Base-by-base conservation (phyloP, 1,284 basidiomycete species). In the Ustilago hordei region DNA sequence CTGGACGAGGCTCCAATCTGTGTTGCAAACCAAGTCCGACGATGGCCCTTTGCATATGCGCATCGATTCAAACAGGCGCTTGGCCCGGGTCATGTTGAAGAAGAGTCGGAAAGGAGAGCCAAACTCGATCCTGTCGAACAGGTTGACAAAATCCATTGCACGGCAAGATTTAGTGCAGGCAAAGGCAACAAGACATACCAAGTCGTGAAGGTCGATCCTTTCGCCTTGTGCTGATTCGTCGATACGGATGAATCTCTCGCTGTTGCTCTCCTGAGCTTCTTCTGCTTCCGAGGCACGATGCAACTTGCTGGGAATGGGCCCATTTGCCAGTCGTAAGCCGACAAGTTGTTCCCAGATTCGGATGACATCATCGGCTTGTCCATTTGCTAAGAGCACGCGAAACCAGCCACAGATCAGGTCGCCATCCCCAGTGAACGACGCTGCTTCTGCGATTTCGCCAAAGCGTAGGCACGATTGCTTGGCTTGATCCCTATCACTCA, bases 91-190 rank as follows among this genome's bases (percentile, higher is more conserved):
- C 52, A 65, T 45, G 57, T 78, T 62, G 50, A 81, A 80, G 57
- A 74, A 80, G 34, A 75, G 67, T 32, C 79, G 67, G 23, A 79
- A 78, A 11, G 76, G 78, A 13, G 80, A 71, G 11, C 80, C 80
- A 15, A 81, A 45, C 3, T 81, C 80, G 23, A 81, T 48, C 53
- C 65, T 69, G 32, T 78, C 75, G 53, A 81, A 69, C 15, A 60
- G 64, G 31, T 66, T 54, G 0, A 69, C 66, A n/a, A 74, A 53
- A 3, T 65, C 41, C 0, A 31, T 59, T 15, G 72, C 23, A 2
- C 61, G 61, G 11, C 32, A 50, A 8, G 52, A 50, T 0, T 53
- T 32, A 3, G 53, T 41, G 52, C 69, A 62, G 4, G 65, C 63
- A 9, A 81, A 59, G 1, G 69, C 66, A n/a, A 78, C 63, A 31